phyloP scores from a whole-genome alignment of 495 filamentous ascomycete species.

The Alectoria sarmentosa region DNA sequence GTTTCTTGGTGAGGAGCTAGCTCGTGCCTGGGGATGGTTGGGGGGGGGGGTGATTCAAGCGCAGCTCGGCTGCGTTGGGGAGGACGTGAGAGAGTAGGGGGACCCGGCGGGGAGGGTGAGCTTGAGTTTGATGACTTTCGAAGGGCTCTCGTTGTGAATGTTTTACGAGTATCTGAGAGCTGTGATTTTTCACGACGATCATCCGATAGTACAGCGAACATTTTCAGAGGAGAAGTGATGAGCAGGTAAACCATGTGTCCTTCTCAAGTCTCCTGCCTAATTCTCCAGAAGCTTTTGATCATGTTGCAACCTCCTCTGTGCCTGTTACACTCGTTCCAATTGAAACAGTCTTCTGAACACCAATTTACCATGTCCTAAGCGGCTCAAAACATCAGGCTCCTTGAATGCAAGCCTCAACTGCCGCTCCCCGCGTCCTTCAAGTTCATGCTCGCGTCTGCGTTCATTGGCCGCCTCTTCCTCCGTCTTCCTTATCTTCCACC shows the following conservation, averaged over 20 bases:
- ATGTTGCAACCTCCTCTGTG: neutral
- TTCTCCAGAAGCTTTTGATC: neutral
- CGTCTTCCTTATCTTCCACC: slow-evolving; percentile 38
- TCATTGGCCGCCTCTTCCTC: neutral
- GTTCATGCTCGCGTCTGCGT: neutral
- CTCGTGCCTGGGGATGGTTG: slow-evolving; percentile 4
- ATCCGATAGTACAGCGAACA: no score
- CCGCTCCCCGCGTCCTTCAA: neutral
- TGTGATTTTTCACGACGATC: no score
- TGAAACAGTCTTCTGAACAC: neutral
- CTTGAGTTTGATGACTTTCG: slow-evolving; percentile 6
- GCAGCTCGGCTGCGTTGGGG: slow-evolving; percentile 11
- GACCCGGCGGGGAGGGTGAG: slow-evolving; percentile 7
- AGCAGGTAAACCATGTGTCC: no score
- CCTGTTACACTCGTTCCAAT: neutral
- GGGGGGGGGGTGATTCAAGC: slow-evolving; percentile 15
- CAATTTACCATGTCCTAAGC: neutral
- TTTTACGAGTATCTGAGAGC: no score
- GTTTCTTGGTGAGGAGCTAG: slow-evolving; percentile 9
- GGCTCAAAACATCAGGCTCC: neutral
- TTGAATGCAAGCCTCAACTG: neutral
- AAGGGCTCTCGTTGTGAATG: no score
- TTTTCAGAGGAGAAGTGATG: no score
- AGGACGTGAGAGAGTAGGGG: slow-evolving; percentile 8
- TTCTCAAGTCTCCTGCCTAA: no score